A percentile compares a stretch with the other conserved stretches of the same genome.
These are phyloP conservation scores for Aspergillus chevalieri DNA, from an alignment of 2,329 filamentous ascomycete genomes.

Conservation along the genomic window DNA sequence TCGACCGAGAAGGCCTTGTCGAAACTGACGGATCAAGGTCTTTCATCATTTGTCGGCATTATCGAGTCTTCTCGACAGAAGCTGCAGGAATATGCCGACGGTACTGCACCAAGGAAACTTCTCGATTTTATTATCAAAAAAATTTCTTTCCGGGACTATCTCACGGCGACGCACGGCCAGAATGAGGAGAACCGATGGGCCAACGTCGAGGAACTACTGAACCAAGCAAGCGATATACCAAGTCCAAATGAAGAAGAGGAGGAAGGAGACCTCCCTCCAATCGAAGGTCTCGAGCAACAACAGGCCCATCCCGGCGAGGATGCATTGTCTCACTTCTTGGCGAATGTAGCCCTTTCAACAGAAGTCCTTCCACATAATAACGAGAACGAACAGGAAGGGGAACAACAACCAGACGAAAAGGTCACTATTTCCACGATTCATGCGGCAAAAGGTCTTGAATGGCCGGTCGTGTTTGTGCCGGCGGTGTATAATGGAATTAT, in stretches of 20 bases:
- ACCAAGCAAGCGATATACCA: conserved; percentile 67
- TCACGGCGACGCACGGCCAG: conserved; percentile 65
- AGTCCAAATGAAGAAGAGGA: conserved; percentile 47
- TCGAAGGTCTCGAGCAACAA: conserved; percentile 66
- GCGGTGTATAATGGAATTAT: conserved; percentile 86
- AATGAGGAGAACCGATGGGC: conserved; percentile 75
- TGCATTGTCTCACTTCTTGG: conserved; percentile 71
- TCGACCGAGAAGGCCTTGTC: conserved; percentile 50
- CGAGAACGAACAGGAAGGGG: conserved; percentile 49
- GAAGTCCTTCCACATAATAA: conserved; percentile 54
- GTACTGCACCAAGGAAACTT: conserved; percentile 40
- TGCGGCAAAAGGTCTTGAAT: conserved; percentile 90
- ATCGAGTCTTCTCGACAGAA: conserved; percentile 54
- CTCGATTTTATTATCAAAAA: conserved; percentile 57
- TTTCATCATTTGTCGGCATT: conserved; percentile 54
- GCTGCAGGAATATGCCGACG: conserved; percentile 40
- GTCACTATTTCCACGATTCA: conserved; percentile 96
- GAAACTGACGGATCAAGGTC: conserved; percentile 50
- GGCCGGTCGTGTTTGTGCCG: conserved; percentile 91
- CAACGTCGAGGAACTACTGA: conserved; percentile 83
- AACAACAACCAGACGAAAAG: conserved; percentile 47
- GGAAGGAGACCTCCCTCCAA: conserved; percentile 53
- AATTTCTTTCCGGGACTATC: conserved; percentile 66
- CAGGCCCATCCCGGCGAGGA: conserved; percentile 49
- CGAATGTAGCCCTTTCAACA: conserved; percentile 80